Evolutionary conservation across 1,284 basidiomycete genomes (phyloP).

Genomic region (Hymenochaete sp.): DNA sequence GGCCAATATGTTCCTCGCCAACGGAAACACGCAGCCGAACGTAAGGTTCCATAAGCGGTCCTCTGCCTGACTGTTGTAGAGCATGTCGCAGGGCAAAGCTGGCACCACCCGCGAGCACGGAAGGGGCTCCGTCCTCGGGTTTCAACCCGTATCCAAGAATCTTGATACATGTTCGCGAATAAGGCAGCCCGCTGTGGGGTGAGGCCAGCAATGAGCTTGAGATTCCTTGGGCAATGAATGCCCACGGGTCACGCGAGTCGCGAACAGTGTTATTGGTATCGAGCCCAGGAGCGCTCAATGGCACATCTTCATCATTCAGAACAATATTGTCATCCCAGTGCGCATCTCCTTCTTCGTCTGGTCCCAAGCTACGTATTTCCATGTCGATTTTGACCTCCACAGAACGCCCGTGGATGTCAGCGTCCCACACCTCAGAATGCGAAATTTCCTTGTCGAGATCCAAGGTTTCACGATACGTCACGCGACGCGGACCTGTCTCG

Average conservation of each 20-base stretch:
- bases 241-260: slow-evolving; percentile 35
- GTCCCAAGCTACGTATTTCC: slow-evolving; percentile 41
- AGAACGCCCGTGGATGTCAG: slow-evolving; percentile 50
- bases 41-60: slow-evolving; percentile 69
- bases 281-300: slow-evolving; percentile 44
- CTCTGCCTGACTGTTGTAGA: slow-evolving; percentile 51
- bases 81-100: slow-evolving; percentile 53
- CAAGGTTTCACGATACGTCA: slow-evolving; percentile 73
- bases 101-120: slow-evolving; percentile 55
- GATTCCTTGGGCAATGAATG: slow-evolving; percentile 57
- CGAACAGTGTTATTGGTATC: slow-evolving; percentile 26
- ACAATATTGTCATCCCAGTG: slow-evolving; percentile 70
- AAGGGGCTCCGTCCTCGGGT: slow-evolving; percentile 32
- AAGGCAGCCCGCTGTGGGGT: slow-evolving; percentile 61
- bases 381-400: slow-evolving; percentile 41
- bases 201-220: slow-evolving; percentile 65
- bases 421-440: slow-evolving; percentile 43
- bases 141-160: slow-evolving; percentile 37
- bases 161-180: slow-evolving; percentile 53
- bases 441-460: slow-evolving; percentile 22
- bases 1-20: slow-evolving; percentile 57
- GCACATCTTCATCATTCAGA: slow-evolving; percentile 40
- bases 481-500: slow-evolving; percentile 68
- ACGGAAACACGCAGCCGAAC: slow-evolving; percentile 58
- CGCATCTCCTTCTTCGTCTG: slow-evolving; percentile 52